phyloP scores from a whole-genome alignment of 768 basidiomycete species.

The Leccinum truebloodii region DNA sequence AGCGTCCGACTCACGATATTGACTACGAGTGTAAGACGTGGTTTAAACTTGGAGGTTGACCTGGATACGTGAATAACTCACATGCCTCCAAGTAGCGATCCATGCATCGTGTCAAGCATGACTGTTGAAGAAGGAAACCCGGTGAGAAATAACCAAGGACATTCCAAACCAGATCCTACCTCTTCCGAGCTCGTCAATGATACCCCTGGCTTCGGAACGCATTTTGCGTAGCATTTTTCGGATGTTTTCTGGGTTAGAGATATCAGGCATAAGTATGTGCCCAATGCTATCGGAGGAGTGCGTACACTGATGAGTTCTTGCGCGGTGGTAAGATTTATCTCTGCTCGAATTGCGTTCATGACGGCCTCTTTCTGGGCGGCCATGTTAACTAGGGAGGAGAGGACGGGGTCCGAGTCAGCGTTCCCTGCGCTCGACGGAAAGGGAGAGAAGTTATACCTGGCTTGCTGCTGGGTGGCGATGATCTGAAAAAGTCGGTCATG shows the following conservation, averaged over 20 bases:
- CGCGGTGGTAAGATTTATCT: conserved; percentile 72
- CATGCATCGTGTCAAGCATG: conserved; percentile 72
- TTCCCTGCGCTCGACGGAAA: not conserved
- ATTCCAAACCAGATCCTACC: conserved; percentile 40
- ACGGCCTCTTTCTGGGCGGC: conserved; percentile 42
- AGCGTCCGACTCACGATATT: conserved; percentile 77
- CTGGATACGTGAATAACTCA: conserved; percentile 40
- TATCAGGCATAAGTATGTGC: conserved; percentile 1
- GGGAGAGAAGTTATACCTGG: conserved; percentile 21
- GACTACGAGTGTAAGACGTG: conserved; percentile 44
- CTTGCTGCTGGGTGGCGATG: conserved; percentile 31
- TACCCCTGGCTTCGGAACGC: conserved; percentile 71
- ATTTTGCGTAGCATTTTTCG: conserved; percentile 77
- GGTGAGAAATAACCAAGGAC: not conserved
- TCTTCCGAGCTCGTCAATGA: conserved; percentile 72
- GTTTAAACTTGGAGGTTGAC: conserved; percentile 3
- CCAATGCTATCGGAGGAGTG: not conserved
- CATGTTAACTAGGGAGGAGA: conserved; percentile 38
- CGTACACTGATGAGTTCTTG: conserved; percentile 79
- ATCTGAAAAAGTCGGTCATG: conserved; percentile 59
- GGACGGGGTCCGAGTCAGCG: not conserved
- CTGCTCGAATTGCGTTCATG: conserved; percentile 65
- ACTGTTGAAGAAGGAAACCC: conserved; percentile 40
- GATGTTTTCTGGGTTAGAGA: conserved; percentile 60
- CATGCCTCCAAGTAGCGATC: conserved; percentile 87